Conservation (phyloP, 2,329 filamentous ascomycete genomes). For the Claviceps capensis region DNA sequence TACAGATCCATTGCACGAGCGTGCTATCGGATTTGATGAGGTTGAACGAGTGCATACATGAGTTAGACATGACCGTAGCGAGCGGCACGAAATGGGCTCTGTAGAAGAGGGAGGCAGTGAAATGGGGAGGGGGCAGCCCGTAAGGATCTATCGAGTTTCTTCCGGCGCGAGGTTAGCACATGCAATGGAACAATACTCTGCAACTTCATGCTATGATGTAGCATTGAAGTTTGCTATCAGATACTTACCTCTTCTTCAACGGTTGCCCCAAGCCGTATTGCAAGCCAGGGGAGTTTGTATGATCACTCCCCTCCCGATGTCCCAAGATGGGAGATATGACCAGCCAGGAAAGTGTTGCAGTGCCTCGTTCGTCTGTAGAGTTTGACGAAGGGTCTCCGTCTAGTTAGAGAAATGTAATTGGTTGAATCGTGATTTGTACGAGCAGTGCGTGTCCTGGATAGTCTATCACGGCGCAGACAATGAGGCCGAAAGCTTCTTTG, state of each 20-base stretch:
- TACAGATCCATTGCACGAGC: constrained; percentile 52
- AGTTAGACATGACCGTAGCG: constrained; percentile 30
- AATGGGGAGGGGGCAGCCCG: not conserved
- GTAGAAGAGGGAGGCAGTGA: not conserved
- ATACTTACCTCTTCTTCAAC: not conserved
- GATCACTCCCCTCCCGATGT: too few relatives aligned
- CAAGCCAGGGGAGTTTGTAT: too few relatives aligned
- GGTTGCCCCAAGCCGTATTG: too few relatives aligned
- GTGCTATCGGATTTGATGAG: constrained; percentile 55
- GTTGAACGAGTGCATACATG: constrained; percentile 49
- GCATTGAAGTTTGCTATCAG: not conserved
- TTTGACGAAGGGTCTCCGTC: too few relatives aligned
- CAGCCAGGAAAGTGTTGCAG: too few relatives aligned
- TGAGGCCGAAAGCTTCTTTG: not conserved
- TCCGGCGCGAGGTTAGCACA: not conserved
- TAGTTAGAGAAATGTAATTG: too few relatives aligned
- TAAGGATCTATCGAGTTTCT: not conserved
- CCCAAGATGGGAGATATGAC: too few relatives aligned
- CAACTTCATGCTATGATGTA: too few relatives aligned
- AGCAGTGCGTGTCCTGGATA: not conserved
- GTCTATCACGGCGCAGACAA: not conserved
- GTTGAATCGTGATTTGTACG: too few relatives aligned
- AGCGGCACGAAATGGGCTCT: not conserved
- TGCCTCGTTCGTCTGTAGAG: too few relatives aligned
- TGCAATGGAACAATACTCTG: not conserved